Evolutionary conservation across 208 protist genomes (phyloP), one percentile per base, ranked within the genome.

Genomic region (Crithidia brevicula): DNA sequence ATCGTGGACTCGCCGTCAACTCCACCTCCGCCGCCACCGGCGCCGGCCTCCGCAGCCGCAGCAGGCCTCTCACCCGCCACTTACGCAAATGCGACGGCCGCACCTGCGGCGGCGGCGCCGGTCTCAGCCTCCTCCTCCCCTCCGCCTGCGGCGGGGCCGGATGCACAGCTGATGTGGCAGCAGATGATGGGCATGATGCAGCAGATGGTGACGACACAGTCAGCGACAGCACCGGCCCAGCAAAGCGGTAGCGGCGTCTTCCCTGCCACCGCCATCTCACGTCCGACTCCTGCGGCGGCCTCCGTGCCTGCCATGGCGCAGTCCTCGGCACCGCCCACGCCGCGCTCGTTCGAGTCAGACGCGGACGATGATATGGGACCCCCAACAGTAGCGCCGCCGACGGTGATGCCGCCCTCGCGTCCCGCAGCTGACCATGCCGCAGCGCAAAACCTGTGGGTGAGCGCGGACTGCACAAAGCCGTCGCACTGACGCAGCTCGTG

Each of bases 161-260:
- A 63, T 2, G 42, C 15, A 38, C 70, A 66, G 25, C 70, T 28
- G 62, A 79, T 62, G 58, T 82, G 81, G 67, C 49, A 45, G 68
- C 68, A 79, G 20, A 81, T 86, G 83, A 72, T 83, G 76, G 47
- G 50, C 27, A 82, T 89, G 72, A 81, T 85, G 67, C 79, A 85
- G 50, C 42, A 75, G 52, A 74, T 86, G 65, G 34, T 81, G 57
- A 25, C 20, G 30, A 16, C 50, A 11, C 40, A 10, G 15, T 20
- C 53, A 6, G 15, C 49, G 4, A 3, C 42, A 7, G 50, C 25
- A 43, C 56, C 22, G 40, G n/a, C 23, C 22, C 60, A 49, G 20
- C 52, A 20, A 20, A 31, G 38, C 43, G 15, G 28, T 5, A 0
- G 3, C 5, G 33, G 27, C n/a, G 15, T 8, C 11, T 25, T 28